A percentile compares a stretch with the other conserved stretches of the same genome.
These are phyloP conservation scores for Diaporthe citriasiana DNA, from an alignment of 2,329 filamentous ascomycete genomes.

Conservation along the genomic window DNA sequence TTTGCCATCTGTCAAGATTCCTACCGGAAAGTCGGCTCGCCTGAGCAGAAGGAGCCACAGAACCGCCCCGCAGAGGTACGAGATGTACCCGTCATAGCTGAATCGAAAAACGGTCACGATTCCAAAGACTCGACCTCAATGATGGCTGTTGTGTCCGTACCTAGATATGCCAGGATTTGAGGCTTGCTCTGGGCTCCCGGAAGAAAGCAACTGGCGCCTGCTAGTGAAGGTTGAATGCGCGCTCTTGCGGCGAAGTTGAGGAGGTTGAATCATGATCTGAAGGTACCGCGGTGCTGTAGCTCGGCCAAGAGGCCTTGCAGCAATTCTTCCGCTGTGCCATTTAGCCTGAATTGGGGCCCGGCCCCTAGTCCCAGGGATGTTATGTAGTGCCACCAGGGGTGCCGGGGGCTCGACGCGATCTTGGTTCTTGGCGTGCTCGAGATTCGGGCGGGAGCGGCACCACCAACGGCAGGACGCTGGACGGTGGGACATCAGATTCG, in stretches of 20 bases:
- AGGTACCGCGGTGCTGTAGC: background rate
- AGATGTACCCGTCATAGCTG: conserved; percentile 26
- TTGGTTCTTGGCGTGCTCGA: conserved; percentile 19
- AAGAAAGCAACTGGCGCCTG: conserved; percentile 22
- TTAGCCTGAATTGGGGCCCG: conserved; percentile 24
- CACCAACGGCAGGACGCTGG: conserved; percentile 20
- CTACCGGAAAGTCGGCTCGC: conserved; percentile 21
- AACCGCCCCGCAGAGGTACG: background rate
- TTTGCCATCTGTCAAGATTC: background rate
- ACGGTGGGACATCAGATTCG: conserved; percentile 9
- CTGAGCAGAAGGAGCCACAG: conserved; percentile 2
- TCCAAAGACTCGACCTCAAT: background rate
- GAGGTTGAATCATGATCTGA: conserved; percentile 1
- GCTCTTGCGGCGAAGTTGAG: conserved; percentile 22
- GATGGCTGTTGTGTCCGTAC: background rate
- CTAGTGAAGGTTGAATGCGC: conserved; percentile 18
- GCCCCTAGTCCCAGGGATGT: conserved; percentile 14
- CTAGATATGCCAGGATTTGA: conserved; percentile 12
- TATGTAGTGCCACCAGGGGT: background rate
- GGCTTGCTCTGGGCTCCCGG: conserved; percentile 23
- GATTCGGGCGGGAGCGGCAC: conserved; percentile 1
- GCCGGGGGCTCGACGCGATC: conserved; percentile 21
- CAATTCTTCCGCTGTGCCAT: conserved; percentile 23
- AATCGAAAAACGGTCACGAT: background rate
- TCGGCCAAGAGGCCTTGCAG: conserved; percentile 30